Evolutionary conservation across 2,329 filamentous ascomycete species (phyloP).

Genomic region (Hymenoscyphus scutula): DNA sequence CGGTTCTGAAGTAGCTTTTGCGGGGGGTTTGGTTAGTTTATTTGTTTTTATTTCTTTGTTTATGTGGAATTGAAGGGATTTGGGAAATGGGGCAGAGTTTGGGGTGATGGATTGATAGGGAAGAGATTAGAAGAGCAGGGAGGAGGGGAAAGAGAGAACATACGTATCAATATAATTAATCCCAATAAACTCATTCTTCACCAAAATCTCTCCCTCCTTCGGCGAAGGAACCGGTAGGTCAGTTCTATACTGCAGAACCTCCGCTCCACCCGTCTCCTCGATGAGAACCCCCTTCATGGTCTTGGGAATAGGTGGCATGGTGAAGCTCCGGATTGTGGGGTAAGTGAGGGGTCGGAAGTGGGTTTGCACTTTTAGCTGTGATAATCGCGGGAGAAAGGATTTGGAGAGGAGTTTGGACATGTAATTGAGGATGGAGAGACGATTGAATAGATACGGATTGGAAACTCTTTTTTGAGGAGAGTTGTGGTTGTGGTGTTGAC

Average conservation of each 20-base stretch:
- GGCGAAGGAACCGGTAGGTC: constrained; percentile 68
- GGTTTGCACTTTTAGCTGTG: neutral
- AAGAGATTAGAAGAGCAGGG: neutral
- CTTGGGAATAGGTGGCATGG: constrained; percentile 20
- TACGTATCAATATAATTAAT: constrained; percentile 88
- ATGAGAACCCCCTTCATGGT: constrained; percentile 65
- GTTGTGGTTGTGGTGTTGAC: neutral
- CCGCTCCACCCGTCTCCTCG: constrained; percentile 67
- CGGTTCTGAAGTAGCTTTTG: constrained; percentile 79
- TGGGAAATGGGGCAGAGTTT: no score
- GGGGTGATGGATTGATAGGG: no score
- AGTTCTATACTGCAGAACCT: constrained; percentile 70
- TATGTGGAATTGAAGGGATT: neutral
- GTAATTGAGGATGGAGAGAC: neutral
- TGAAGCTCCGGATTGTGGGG: constrained; percentile 3
- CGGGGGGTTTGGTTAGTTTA: no score
- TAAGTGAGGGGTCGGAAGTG: constrained; percentile 1
- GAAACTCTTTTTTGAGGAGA: neutral
- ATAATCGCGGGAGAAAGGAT: neutral
- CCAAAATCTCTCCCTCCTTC: constrained; percentile 67
- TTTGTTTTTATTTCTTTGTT: neutral
- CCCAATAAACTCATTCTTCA: constrained; percentile 77
- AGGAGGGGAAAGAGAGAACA: constrained; percentile 23
- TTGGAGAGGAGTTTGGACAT: neutral
- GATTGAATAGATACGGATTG: neutral